A percentile compares a stretch with the other conserved stretches of the same genome.
Conservation (phyloP, 1,284 basidiomycete genomes). For the Singerocomus inundabilis region DNA sequence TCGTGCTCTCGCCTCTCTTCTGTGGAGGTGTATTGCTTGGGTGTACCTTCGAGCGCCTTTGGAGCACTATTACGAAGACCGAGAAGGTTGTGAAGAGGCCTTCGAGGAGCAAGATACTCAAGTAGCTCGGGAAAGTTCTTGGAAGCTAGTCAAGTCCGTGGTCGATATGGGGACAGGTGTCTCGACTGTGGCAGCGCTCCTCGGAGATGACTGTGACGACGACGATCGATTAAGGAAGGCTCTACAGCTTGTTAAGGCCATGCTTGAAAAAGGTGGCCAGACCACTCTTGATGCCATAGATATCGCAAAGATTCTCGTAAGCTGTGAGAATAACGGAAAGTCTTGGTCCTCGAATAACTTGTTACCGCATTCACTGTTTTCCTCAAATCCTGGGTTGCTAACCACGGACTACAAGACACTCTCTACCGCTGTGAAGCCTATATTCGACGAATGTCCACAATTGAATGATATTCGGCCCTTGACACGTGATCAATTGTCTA, state of each 20-base stretch:
- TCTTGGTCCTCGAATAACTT: conserved; percentile 50
- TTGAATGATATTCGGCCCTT: conserved; percentile 53
- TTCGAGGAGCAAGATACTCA: conserved; percentile 28
- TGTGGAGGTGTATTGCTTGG: conserved; percentile 67
- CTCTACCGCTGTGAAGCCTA: conserved; percentile 43
- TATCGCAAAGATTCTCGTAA: conserved; percentile 49
- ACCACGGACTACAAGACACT: conserved; percentile 54
- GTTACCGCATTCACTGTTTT: conserved; percentile 55
- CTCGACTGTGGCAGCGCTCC: conserved; percentile 51
- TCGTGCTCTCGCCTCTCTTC: conserved; percentile 53
- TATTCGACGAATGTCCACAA: conserved; percentile 52
- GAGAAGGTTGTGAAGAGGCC: conserved; percentile 38
- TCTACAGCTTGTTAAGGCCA: conserved; percentile 47
- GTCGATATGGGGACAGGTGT: conserved; percentile 63
- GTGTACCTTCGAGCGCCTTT: conserved; percentile 56
- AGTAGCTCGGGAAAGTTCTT: conserved; percentile 41
- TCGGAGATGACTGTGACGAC: conserved; percentile 41
- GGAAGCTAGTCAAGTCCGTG: conserved; percentile 50
- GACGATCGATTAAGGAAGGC: conserved; percentile 44
- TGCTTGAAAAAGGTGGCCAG: conserved; percentile 53
- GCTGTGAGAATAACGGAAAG: conserved; percentile 29
- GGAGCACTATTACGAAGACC: conserved; percentile 33
- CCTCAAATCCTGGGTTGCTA: conserved; percentile 57
- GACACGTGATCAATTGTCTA: conserved; percentile 53
- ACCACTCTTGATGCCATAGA: conserved; percentile 54